A percentile compares a stretch with the other conserved stretches of the same genome.
Conservation (phyloP, 805 yeast genomes). For the Hanseniaspora lindneri region DNA sequence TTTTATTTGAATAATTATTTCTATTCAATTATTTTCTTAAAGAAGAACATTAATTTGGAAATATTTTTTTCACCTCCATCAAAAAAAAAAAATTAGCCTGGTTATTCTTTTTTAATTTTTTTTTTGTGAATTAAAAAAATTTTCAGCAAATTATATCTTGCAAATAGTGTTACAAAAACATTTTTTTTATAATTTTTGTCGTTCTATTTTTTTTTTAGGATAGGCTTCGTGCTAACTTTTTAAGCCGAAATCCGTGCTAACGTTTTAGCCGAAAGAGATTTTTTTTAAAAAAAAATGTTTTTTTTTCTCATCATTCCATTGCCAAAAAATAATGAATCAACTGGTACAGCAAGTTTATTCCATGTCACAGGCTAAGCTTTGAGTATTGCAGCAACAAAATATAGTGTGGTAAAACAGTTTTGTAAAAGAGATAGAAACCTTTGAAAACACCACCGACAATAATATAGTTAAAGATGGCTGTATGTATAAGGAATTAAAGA, state of each 20-base stretch:
- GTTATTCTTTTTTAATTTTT: no score
- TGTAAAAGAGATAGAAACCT: not conserved
- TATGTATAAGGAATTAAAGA: conserved; percentile 25
- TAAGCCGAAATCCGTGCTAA: not conserved
- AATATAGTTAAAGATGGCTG: conserved; percentile 32
- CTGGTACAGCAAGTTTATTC: no score
- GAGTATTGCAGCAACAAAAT: no score
- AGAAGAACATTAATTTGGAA: no score
- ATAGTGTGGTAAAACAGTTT: not conserved
- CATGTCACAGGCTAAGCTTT: not conserved
- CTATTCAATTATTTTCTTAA: not conserved
- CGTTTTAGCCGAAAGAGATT: not conserved
- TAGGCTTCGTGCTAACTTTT: not conserved
- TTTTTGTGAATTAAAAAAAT: no score
- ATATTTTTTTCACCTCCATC: no score
- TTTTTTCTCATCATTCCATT: no score
- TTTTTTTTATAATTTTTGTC: not conserved
- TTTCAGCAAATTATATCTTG: not conserved
- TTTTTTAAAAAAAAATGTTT: not conserved
- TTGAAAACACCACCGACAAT: conserved; percentile 21
- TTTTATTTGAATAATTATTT: not conserved
- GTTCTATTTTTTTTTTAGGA: not conserved
- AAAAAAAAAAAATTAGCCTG: no score
- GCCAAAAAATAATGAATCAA: no score
- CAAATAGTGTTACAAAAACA: not conserved